Conservation (phyloP, 2,329 filamentous ascomycete genomes). For the Hortaea sp. region DNA sequence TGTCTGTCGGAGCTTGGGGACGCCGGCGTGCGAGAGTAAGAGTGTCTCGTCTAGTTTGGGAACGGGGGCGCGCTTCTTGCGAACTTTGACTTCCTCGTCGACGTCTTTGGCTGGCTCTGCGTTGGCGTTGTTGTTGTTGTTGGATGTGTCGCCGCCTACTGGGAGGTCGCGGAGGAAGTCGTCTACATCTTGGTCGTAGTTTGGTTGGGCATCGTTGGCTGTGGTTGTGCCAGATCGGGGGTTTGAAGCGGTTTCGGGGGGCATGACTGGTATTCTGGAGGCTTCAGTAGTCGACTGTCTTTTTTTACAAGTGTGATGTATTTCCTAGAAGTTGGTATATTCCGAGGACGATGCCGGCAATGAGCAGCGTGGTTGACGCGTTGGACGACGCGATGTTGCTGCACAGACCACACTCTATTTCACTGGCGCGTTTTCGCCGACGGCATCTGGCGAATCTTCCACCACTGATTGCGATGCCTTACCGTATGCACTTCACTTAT, state of each 20-base stretch:
- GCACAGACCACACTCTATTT: background rate
- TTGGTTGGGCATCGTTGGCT: slow-evolving; percentile 50
- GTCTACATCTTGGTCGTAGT: slow-evolving; percentile 58
- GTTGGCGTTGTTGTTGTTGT: slow-evolving; percentile 30
- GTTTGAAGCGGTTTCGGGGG: slow-evolving; percentile 17
- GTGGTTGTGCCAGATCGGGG: slow-evolving; percentile 8
- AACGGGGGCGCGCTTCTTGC: slow-evolving; percentile 63
- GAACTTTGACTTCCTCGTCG: slow-evolving; percentile 75
- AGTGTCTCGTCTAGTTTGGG: slow-evolving; percentile 80
- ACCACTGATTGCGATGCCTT: background rate
- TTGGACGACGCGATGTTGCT: slow-evolving; percentile 1
- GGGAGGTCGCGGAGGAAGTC: slow-evolving; percentile 37
- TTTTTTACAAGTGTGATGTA: background rate
- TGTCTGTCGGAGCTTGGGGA: slow-evolving; percentile 67
- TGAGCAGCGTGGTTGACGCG: too few relatives aligned
- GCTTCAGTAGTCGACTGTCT: background rate
- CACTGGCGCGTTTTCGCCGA: background rate
- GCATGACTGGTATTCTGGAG: slow-evolving; percentile 15
- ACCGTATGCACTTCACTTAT: too few relatives aligned
- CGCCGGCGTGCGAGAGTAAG: slow-evolving; percentile 78
- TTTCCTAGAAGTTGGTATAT: too few relatives aligned
- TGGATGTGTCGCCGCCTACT: slow-evolving; percentile 33
- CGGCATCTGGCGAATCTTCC: background rate
- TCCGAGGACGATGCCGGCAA: too few relatives aligned
- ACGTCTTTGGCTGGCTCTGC: slow-evolving; percentile 51